Evolutionary conservation across 345 rosid genomes (phyloP), one percentile per base, ranked within the genome.

Genomic region (sweet orange (Citrus sinensis)): DNA sequence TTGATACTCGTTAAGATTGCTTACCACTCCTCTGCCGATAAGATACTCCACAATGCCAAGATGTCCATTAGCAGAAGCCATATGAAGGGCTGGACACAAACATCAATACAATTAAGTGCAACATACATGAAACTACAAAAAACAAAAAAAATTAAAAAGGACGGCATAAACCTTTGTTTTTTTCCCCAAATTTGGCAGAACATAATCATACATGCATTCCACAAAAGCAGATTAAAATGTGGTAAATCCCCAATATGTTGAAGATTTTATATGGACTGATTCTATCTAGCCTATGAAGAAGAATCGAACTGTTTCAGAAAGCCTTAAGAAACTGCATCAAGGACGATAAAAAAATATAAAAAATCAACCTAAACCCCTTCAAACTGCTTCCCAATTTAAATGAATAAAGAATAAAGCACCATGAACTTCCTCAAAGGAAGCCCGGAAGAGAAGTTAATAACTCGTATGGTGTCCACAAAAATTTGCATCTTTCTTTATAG

Each of bases 11-110:
- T 34, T 8, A 32, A 72, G 58, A 70, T 25, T 22, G 46, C 75
- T 63, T 74, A 92, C 97, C 94, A 82, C 94, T 84, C 92, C 89
- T 80, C 80, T 67, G 82, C 87, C 78, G 78, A 94, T 83, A 74
- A 94, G 96, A 81, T 90, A 91, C 82, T 91, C 94, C 81, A 90
- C 95, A 62, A 92, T 80, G 39, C 61, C 73, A 80, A 87, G 81
- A 79, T 91, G 97, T 56, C 98, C 98, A 79, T 96, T 91, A 22
- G 97, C 99, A 14, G 97, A 92, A 20, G 98, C 99, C 98, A 96
- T 93, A 79, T 95, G 98, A 80, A 95, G 91, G 20, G 97, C 98
- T 95, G 86, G 78, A 80, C 83, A 64, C 34, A 68, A 76, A 65
- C 58, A n/a, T 67, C 46, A 74, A 11, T 37, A 27, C 40, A 29